Evolutionary conservation across 129 eudicot species (phyloP), one percentile per base, ranked within the genome.

Genomic region (Flaveria ramosissima): DNA sequence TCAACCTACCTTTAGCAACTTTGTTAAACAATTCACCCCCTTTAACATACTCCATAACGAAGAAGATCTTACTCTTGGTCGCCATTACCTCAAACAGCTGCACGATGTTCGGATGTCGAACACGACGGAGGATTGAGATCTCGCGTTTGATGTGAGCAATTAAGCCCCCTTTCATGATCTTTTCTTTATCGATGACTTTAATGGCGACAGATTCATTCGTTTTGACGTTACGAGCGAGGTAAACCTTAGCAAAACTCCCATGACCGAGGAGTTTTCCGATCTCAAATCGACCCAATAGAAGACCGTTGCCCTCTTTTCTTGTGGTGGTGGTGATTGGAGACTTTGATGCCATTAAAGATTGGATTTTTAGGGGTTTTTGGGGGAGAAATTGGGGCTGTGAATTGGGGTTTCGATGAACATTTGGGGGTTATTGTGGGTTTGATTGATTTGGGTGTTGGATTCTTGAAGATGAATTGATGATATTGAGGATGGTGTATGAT

Each of bases 41-140:
- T 51, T 50, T 82, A 13, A 89, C 95, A 32, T 89, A 89, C 46
- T 89, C 95, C 95, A 89, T 89, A 0, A 89, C 87, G 53, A 89
- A 89, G 24, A 61, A 89, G 36, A 89, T 89, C 43, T 87, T 89
- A 3, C 85, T 16, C 55, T 89, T 89, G 0, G 96, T 89, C 15
- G 96, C 96, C 96, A 89, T 89, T 12, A 89, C 96, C 82, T 89
- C 96, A 63, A 82, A 83, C 20, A 89, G 51, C 17, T 89, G 91
- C 0, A 89, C 96, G 27, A 89, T 89, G 69, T 89, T 89, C 1
- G 91, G 96, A 64, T 89, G 96, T 12, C 96, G 80, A 0, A 89
- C 96, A 3, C 96, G 73, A 5, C 96, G 85, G 67, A 89, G 62
- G 16, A 86, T 87, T 0, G 96, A 86, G 86, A 89, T 89, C 89